A percentile compares a stretch with the other conserved stretches of the same genome.
Evolutionary conservation across 1,139 yeast species (phyloP).

Genomic region (Petasospora rhodanensis): DNA sequence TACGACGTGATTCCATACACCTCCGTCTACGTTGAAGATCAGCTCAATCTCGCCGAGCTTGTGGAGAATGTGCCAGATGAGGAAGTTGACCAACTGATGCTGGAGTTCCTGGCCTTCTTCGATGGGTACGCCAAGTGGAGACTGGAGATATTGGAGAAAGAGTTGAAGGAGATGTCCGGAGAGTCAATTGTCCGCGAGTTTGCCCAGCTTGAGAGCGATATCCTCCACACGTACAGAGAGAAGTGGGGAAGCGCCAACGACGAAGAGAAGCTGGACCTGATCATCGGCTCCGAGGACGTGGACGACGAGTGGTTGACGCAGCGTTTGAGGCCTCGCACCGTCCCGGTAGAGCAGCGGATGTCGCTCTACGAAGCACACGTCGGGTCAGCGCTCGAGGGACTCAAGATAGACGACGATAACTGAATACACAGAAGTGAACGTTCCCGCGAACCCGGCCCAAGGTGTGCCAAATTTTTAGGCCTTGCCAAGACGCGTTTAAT

Average conservation of each 20-base stretch:
- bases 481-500: no score
- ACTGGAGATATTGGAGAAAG: conserved; percentile 11
- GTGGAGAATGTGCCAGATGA: conserved; percentile 19
- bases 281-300: conserved; percentile 24
- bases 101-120: conserved; percentile 22
- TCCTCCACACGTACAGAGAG: conserved; percentile 8
- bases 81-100: conserved; percentile 17
- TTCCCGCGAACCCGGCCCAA: no score
- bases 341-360: conserved; percentile 8
- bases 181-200: conserved; percentile 17
- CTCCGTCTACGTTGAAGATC: conserved; percentile 11
- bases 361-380: conserved; percentile 7
- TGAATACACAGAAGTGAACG: no score
- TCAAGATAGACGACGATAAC: no score
- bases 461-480: no score
- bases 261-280: conserved; percentile 21
- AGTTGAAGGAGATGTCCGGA: conserved; percentile 5
- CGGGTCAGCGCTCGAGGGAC: no score
- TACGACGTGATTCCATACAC: conserved; percentile 18
- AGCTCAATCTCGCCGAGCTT: conserved; percentile 11
- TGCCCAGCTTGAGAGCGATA: conserved; percentile 16
- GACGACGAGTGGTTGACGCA: conserved; percentile 28
- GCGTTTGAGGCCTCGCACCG: conserved; percentile 19
- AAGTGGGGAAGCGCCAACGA: conserved; percentile 6
- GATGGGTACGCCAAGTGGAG: conserved; percentile 17